Base-by-base conservation (phyloP, 208 protist genomes). In the Acanthamoeba lenticulata region DNA sequence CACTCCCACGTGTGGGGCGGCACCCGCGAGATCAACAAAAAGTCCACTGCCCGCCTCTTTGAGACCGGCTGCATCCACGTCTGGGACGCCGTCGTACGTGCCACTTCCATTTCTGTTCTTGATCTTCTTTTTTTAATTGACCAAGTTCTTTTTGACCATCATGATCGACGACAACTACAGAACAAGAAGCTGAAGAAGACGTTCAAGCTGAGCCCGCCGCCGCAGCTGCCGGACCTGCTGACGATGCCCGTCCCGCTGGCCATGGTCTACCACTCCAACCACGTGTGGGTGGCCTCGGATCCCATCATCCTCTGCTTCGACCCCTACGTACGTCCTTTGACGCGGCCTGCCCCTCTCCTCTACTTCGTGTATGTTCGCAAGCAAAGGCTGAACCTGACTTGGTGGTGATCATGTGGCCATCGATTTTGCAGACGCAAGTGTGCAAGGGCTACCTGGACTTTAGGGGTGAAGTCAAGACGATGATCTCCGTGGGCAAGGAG, bases 101-200 rank as follows among this genome's bases (percentile, higher is more conserved):
- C n/a, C n/a, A 60, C 52, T 60, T 11, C 21, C 52, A 21, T 21
- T 60, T 60, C 36, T 42, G n/a, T 83, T 32, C 34, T 2, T 38
- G 38, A 15, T 49, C 72, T 49, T 38, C 62, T 24, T 60, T 24
- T 60, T 24, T 21, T 27, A n/a, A 52, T 52, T 5, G 47, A 52
- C 47, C 9, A 52, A 52, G 47, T 15, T 52, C 47, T 19, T 15
- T 5, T 15, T 52, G 5, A 19, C 9, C 47, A 52, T 15, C 47
- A 52, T 19, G 15, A 52, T 15, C 47, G 15, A 52, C 47, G 15
- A 5, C 62, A 40, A 32, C 49, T 9, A 72, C 72, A 83, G 72
- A 85, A 85, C 74, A 85, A 85, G 74, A 90, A 90, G 83, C 83
- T 90, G n/a, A 90, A 90, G 55, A 90, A 90, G 83, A 90, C 83